Conservation (phyloP, 306 rosid genomes). For the Gynostemma pentaphyllum region DNA sequence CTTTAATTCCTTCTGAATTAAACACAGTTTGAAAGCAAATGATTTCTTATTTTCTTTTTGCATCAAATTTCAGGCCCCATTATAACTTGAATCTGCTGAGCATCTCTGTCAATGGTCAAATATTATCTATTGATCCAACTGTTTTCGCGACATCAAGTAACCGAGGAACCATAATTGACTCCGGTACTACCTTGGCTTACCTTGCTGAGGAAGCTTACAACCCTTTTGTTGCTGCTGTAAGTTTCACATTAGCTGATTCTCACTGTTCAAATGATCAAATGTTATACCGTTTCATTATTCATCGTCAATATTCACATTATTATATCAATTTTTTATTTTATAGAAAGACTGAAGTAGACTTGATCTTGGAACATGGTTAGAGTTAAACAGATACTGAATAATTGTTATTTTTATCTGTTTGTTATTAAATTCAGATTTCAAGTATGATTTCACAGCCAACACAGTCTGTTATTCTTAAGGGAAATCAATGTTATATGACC, state of each 20-base stretch:
- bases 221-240: conserved; percentile 77
- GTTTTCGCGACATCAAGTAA: conserved; percentile 72
- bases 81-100: conserved; percentile 84
- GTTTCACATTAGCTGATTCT: conserved; percentile 22
- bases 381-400: neutral
- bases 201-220: conserved; percentile 82
- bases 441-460: conserved; percentile 51
- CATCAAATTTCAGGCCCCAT: conserved; percentile 68
- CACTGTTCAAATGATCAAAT: conserved; percentile 9
- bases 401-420: neutral
- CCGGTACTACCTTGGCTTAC: conserved; percentile 97
- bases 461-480: conserved; percentile 39
- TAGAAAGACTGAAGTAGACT: neutral
- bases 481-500: conserved; percentile 64
- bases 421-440: conserved; percentile 32
- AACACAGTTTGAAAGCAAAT: neutral
- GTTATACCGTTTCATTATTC: conserved; percentile 8
- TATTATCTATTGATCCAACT: conserved; percentile 41
- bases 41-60: neutral
- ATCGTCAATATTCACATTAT: conserved; percentile 3
- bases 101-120: conserved; percentile 75
- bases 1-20: neutral
- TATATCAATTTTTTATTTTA: neutral
- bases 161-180: conserved; percentile 83
- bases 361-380: neutral